Evolutionary conservation across 192 early-diverging fungal species (phyloP).

Genomic region (Cetraspora pellucida): DNA sequence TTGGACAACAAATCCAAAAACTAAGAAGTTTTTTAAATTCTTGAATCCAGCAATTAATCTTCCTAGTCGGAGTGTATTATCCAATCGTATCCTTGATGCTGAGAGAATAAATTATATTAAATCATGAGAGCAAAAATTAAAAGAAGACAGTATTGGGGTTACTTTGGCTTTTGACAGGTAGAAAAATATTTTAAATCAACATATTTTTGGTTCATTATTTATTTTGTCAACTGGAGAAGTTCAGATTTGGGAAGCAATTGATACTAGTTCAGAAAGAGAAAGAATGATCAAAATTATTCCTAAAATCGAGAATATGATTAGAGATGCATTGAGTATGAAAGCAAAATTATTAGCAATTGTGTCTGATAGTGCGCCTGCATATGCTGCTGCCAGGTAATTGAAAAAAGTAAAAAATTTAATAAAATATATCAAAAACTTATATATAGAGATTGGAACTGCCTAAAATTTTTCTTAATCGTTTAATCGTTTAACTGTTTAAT

Average conservation of each 20-base stretch:
- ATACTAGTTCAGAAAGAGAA: slow-evolving; percentile 1
- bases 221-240: background rate
- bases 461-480: too few relatives aligned
- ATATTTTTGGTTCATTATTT: background rate
- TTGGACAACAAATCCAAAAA: background rate
- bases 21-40: slow-evolving; percentile 1
- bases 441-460: too few relatives aligned
- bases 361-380: slow-evolving; percentile 20
- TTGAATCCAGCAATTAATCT: slow-evolving; percentile 1
- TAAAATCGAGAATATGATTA: background rate
- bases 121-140: background rate
- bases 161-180: slow-evolving; percentile 7
- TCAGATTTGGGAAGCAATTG: background rate
- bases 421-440: too few relatives aligned
- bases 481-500: too few relatives aligned
- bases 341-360: slow-evolving; percentile 8
- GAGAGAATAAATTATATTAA: background rate
- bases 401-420: background rate
- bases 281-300: background rate
- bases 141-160: background rate
- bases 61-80: background rate
- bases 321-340: too few relatives aligned
- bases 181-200: too few relatives aligned
- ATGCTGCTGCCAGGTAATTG: slow-evolving; percentile 17
- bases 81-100: background rate